Conservation (phyloP, 352 stramenopile species). For the Phytophthora pistaciae region DNA sequence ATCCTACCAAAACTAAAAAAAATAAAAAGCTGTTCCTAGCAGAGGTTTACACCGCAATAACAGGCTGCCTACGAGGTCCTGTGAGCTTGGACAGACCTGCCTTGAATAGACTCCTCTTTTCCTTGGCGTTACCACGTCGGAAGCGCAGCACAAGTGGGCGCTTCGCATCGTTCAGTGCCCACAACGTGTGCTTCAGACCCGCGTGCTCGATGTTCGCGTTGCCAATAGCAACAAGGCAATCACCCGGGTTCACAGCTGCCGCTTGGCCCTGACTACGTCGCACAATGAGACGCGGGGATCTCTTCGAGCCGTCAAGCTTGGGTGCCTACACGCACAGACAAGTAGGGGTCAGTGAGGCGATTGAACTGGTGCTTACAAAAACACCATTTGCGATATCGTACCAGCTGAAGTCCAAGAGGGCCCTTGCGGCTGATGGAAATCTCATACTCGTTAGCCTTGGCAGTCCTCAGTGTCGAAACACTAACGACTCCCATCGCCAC, state of each 20-base stretch:
- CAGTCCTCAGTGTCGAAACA: conserved; percentile 76
- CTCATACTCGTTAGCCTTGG: conserved; percentile 88
- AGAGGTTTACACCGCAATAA: conserved; percentile 58
- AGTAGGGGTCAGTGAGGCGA: conserved; percentile 13
- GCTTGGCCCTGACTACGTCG: conserved; percentile 75
- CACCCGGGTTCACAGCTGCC: conserved; percentile 80
- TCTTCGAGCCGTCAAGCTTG: conserved; percentile 51
- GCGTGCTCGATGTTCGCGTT: conserved; percentile 87
- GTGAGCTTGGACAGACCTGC: conserved; percentile 46
- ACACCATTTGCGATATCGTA: conserved; percentile 27
- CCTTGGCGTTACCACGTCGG: conserved; percentile 76
- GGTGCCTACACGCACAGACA: conserved; percentile 41
- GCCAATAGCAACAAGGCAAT: conserved; percentile 85
- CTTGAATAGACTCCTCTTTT: conserved; percentile 83
- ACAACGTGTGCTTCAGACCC: conserved; percentile 87
- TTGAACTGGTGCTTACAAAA: conserved; percentile 3
- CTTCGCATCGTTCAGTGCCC: conserved; percentile 81
- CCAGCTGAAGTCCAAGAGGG: conserved; percentile 73
- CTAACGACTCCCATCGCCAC: conserved; percentile 83
- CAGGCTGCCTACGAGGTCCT: conserved; percentile 38
- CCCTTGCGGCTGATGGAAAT: conserved; percentile 70
- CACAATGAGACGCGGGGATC: conserved; percentile 79
- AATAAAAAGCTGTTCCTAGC: conserved; percentile 22
- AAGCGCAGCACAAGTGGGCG: conserved; percentile 84
- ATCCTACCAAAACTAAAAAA: conserved; percentile 25